These are phyloP conservation scores for Allantophomopsis cytisporea DNA, from an alignment of 2,329 filamentous ascomycete species.

Conservation along the genomic window DNA sequence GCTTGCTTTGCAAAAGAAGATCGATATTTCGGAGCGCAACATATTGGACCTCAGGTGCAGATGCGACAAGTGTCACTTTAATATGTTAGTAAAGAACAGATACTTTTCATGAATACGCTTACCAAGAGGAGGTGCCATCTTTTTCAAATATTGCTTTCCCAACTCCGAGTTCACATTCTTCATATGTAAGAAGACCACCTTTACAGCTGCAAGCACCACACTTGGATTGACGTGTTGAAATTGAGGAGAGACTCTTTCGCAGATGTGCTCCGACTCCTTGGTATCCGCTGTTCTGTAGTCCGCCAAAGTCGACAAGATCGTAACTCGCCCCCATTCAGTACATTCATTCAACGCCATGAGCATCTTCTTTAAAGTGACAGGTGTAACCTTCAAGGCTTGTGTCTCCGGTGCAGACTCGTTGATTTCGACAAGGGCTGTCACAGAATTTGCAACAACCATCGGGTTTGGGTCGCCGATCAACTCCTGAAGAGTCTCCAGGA, in stretches of 20 bases:
- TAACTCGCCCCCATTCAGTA: slow-evolving; percentile 95
- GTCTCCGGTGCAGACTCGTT: slow-evolving; percentile 83
- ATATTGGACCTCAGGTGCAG: slow-evolving; percentile 93
- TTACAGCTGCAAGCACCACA: slow-evolving; percentile 93
- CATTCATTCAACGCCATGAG: slow-evolving; percentile 95
- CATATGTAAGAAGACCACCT: slow-evolving; percentile 97
- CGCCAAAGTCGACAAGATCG: slow-evolving; percentile 78
- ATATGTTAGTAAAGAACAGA: slow-evolving; percentile 5
- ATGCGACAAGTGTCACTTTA: slow-evolving; percentile 85
- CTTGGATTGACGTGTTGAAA: slow-evolving; percentile 98
- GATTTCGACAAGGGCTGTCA: slow-evolving; percentile 88
- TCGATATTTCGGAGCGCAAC: slow-evolving; percentile 95
- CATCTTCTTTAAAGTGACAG: slow-evolving; percentile 82
- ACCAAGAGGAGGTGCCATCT: slow-evolving; percentile 96
- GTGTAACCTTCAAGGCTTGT: slow-evolving; percentile 69
- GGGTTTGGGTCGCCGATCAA: slow-evolving; percentile 95
- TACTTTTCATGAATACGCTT: slow-evolving; percentile 16
- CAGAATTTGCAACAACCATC: slow-evolving; percentile 97
- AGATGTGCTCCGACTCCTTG: slow-evolving; percentile 97
- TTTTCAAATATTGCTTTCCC: slow-evolving; percentile 80
- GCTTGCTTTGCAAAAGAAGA: slow-evolving; percentile 85
- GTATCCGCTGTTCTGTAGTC: slow-evolving; percentile 78
- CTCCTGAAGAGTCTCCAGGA: slow-evolving; percentile 86
- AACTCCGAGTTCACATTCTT: slow-evolving; percentile 65
- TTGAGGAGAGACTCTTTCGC: slow-evolving; percentile 87